Evolutionary conservation across 768 basidiomycete species (phyloP).

Genomic region (Cystoderma amianthinum): DNA sequence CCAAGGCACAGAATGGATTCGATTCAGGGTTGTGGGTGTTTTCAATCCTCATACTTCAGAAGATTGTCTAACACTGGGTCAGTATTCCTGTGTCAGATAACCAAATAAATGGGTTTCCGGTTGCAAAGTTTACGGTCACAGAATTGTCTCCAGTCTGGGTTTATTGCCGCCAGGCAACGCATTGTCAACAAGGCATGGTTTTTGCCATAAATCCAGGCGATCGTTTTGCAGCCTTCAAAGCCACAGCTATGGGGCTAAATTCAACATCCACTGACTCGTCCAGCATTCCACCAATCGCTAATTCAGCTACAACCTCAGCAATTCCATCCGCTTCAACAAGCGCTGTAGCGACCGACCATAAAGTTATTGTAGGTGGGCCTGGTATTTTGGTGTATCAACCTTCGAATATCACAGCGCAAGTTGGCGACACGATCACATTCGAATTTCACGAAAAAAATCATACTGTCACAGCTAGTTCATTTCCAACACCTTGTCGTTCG

Average conservation of each 20-base stretch:
- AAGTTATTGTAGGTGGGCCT: constrained; percentile 34
- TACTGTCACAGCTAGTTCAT: constrained; percentile 34
- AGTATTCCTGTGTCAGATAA: constrained; percentile 41
- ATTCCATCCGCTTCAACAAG: constrained; percentile 22
- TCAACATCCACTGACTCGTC: constrained; percentile 14
- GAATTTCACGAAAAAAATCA: constrained; percentile 44
- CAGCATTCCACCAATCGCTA: constrained; percentile 15
- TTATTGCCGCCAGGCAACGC: constrained; percentile 48
- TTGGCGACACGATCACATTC: constrained; percentile 43
- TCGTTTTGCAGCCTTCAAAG: constrained; percentile 47
- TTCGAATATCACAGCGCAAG: constrained; percentile 35
- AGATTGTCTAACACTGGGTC: not conserved
- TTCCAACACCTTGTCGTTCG: constrained; percentile 32
- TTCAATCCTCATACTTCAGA: not conserved
- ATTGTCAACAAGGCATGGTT: constrained; percentile 58
- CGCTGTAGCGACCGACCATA: constrained; percentile 21
- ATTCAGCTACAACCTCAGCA: constrained; percentile 17
- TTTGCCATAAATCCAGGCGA: constrained; percentile 57
- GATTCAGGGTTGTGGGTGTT: constrained; percentile 50
- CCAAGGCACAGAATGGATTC: constrained; percentile 33
- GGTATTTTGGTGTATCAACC: constrained; percentile 30
- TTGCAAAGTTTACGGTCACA: constrained; percentile 32
- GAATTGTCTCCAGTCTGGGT: constrained; percentile 48
- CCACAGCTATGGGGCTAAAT: constrained; percentile 34
- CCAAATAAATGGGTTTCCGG: constrained; percentile 34